These are phyloP conservation scores for Flaveria trinervia DNA, from an alignment of 129 eudicot genomes.

Conservation along the genomic window DNA sequence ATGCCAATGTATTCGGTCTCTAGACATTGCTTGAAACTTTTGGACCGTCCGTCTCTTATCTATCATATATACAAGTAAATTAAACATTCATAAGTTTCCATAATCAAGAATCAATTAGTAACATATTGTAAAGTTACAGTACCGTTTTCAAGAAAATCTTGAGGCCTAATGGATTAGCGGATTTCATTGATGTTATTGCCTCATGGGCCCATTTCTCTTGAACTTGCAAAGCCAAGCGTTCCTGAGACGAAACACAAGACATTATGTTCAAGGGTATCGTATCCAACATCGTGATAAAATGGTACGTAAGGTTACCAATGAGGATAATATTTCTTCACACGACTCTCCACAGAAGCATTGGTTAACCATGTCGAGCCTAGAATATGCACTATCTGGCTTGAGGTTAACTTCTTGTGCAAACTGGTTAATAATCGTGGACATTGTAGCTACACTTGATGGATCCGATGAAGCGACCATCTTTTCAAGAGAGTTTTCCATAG, in stretches of 20 bases:
- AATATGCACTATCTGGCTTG: slow-evolving; percentile 29
- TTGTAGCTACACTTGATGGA: slow-evolving; percentile 4
- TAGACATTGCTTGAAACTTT: slow-evolving; percentile 30
- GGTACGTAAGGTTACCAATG: slow-evolving; percentile 22
- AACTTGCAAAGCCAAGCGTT: slow-evolving; percentile 6
- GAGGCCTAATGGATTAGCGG: slow-evolving; percentile 42
- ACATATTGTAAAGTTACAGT: slow-evolving; percentile 3
- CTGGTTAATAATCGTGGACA: slow-evolving; percentile 28
- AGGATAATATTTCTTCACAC: slow-evolving; percentile 42
- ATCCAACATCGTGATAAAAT: too few relatives aligned
- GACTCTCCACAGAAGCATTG: slow-evolving; percentile 35
- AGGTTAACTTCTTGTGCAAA: slow-evolving; percentile 29
- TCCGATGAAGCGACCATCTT: slow-evolving; percentile 22
- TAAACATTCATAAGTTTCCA: not conserved
- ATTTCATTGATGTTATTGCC: slow-evolving; percentile 40
- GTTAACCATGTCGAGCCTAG: slow-evolving; percentile 40
- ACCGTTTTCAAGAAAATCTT: slow-evolving; percentile 41
- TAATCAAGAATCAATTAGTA: not conserved
- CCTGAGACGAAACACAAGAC: slow-evolving; percentile 13
- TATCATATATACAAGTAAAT: not conserved
- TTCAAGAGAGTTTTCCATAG: slow-evolving; percentile 38
- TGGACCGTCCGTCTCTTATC: slow-evolving; percentile 40
- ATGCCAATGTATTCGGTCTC: slow-evolving; percentile 27
- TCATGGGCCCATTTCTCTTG: slow-evolving; percentile 39
- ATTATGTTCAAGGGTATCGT: not conserved